Evolutionary conservation across 192 early-diverging fungal genomes (phyloP).

Genomic region (Backusella westeae): DNA sequence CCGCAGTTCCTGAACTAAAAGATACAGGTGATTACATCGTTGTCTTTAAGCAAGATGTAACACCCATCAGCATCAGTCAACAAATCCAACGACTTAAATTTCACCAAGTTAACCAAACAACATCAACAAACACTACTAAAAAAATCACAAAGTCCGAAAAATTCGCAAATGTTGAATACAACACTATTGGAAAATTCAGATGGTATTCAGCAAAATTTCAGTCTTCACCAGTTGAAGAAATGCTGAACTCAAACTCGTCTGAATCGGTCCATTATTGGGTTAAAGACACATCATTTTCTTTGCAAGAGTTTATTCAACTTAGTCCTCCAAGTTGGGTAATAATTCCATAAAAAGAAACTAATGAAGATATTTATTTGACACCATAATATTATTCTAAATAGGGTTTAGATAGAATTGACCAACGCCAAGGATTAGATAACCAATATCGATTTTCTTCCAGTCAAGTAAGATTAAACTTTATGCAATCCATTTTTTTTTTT

Average conservation of each 20-base stretch:
- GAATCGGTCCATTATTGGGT: constrained; percentile 29
- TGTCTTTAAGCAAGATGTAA: constrained; percentile 23
- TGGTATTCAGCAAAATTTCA: constrained; percentile 34
- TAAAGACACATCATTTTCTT: constrained; percentile 25
- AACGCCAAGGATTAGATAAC: constrained; percentile 28
- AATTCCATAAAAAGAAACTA: constrained; percentile 9
- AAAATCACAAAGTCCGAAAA: not conserved
- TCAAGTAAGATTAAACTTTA: constrained; percentile 12
- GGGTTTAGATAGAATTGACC: constrained; percentile 37
- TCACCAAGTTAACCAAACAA: not conserved
- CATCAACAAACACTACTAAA: not conserved
- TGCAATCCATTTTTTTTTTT: not conserved
- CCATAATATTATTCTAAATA: not conserved
- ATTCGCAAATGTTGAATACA: not conserved
- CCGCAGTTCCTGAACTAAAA: constrained; percentile 2
- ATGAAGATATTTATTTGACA: not conserved
- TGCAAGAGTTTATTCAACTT: constrained; percentile 34
- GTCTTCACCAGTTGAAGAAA: constrained; percentile 12
- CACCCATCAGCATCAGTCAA: constrained; percentile 1
- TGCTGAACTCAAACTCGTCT: not conserved
- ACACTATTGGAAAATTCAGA: constrained; percentile 30
- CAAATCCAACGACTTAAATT: constrained; percentile 23
- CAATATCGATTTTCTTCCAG: constrained; percentile 23
- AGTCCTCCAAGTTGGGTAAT: constrained; percentile 32
- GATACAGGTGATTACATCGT: constrained; percentile 28